Evolutionary conservation across 179 eudicot genomes (phyloP).

Genomic region (Heliamphora pulchella): DNA sequence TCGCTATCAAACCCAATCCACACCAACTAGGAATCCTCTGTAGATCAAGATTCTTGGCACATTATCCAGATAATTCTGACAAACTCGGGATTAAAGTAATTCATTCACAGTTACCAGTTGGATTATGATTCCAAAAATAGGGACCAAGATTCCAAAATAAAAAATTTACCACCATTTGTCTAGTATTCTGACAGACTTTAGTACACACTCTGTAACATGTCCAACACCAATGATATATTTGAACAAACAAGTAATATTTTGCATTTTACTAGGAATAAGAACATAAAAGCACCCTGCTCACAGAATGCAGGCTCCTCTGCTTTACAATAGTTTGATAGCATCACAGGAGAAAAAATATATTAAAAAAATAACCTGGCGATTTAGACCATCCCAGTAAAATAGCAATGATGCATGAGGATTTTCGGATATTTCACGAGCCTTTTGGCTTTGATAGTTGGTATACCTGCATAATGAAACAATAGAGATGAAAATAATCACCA

Average conservation of each 20-base stretch:
- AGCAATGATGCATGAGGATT: conserved; percentile 85
- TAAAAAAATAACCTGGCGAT: conserved; percentile 56
- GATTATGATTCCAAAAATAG: background rate
- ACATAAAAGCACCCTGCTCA: background rate
- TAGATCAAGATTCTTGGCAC: conserved; percentile 4
- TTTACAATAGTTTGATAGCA: background rate
- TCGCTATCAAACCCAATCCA: no score
- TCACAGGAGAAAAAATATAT: background rate
- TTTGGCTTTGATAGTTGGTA: conserved; percentile 86
- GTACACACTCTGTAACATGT: background rate
- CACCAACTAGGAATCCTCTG: background rate
- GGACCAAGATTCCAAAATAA: background rate
- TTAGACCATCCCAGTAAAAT: conserved; percentile 82
- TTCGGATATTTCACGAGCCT: conserved; percentile 66
- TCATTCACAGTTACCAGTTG: background rate
- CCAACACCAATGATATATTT: background rate
- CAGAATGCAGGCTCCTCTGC: background rate
- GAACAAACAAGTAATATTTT: no score
- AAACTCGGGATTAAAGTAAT: background rate
- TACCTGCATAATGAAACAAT: conserved; percentile 43
- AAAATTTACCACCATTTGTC: background rate
- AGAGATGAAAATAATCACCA: conserved; percentile 9
- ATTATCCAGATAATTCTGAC: background rate
- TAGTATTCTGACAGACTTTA: background rate
- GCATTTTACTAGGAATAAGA: no score